Conservation (phyloP, 23 red algal species). For the Gracilaria vermiculophylla region DNA sequence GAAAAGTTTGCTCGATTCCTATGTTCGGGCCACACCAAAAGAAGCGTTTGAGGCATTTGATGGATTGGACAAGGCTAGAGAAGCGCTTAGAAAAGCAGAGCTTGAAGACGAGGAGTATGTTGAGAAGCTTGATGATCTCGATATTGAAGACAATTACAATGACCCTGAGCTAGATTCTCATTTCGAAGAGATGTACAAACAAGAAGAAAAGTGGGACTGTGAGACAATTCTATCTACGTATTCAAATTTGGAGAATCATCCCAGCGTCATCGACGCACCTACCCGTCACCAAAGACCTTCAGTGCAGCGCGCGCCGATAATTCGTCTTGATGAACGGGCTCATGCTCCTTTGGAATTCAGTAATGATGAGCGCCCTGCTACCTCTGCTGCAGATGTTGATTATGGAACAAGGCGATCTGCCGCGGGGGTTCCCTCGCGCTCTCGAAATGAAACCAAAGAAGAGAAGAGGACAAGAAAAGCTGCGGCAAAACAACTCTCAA, state of each 20-base stretch:
- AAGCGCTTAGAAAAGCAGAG: constrained; percentile 23
- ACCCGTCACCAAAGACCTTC: neutral
- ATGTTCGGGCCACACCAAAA: constrained; percentile 4
- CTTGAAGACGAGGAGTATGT: constrained; percentile 10
- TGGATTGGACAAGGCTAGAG: constrained; percentile 7
- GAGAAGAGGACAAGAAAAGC: constrained; percentile 62
- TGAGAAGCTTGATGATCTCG: constrained; percentile 7
- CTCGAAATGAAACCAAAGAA: constrained; percentile 45
- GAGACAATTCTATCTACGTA: constrained; percentile 80
- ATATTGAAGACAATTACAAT: constrained; percentile 34
- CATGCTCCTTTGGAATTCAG: constrained; percentile 47
- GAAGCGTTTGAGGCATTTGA: constrained; percentile 35
- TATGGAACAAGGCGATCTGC: constrained; percentile 23
- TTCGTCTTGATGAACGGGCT: constrained; percentile 55
- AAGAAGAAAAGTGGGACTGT: constrained; percentile 84
- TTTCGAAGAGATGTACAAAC: constrained; percentile 40
- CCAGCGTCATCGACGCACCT: constrained; percentile 66
- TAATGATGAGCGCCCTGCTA: neutral
- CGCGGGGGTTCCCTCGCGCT: neutral
- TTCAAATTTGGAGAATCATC: constrained; percentile 77
- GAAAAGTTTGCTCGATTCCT: constrained; percentile 42
- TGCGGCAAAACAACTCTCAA: constrained; percentile 46
- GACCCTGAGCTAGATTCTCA: constrained; percentile 46
- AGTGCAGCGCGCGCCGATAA: constrained; percentile 2
- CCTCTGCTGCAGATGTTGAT: neutral